Base-by-base conservation (phyloP, 1,284 basidiomycete species). In the Rhodotorula sp. region DNA sequence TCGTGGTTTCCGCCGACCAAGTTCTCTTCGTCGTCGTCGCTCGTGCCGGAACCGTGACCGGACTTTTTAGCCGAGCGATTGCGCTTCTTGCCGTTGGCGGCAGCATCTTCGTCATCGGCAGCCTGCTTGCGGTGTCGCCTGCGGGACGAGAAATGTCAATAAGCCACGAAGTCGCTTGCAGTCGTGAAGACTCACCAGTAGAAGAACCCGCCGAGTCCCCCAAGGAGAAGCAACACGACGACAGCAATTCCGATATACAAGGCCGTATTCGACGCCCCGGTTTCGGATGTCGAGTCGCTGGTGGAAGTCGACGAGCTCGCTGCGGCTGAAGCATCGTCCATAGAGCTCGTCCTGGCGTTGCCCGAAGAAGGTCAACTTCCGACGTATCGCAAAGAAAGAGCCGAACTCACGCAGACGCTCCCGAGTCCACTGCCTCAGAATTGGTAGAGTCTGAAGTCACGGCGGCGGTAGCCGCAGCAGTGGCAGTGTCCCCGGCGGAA, bases 11-110 rank as follows among this genome's bases (percentile, higher is more conserved):
- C 57, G 26, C 67, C 66, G 15, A 68, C 67, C 14, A 68, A 48
- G 47, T 52, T 59, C 58, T 67, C 66, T 34, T 64, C 60, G 46
- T 66, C 64, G n/a, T 48, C 51, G 31, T 51, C 29, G 14, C 20
- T 21, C 29, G n/a, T 31, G 26, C 14, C 39, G 12, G 39, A 29
- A 12, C 14, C 18, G 54, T 29, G 15, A 20, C 63, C 18, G 43
- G 43, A 29, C 15, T 15, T 46, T 26, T 47, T 57, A 54, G 16
- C 29, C 10, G 56, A 58, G 43, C 20, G n/a, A 39, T 54, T 70
- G 34, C 49, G 51, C 43, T 62, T 62, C n/a, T 43, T 62, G 21
- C 56, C 56, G 26, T 34, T 59, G 2, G 34, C 21, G 1, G 20
- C 39, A 12, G 15, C 52, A 16, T 23, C 31, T 5, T 26, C 31